Evolutionary conservation across 768 basidiomycete genomes (phyloP).

Genomic region (Mrakia gelida): DNA sequence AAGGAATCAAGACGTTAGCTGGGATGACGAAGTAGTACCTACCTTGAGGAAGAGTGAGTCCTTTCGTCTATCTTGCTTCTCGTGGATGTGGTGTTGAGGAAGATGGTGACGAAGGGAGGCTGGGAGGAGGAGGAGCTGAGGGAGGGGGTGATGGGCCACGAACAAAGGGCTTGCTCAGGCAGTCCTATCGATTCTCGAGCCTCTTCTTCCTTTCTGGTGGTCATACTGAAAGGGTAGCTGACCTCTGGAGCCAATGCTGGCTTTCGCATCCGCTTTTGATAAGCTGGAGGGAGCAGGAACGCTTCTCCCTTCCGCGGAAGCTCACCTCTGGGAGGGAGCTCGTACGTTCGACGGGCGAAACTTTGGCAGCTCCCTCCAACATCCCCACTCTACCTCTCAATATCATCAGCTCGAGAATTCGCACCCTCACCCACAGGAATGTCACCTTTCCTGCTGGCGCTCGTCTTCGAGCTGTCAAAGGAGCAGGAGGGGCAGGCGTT

Average conservation of each 20-base stretch:
- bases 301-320: too few species aligned
- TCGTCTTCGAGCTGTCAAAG: background rate
- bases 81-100: background rate
- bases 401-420: background rate
- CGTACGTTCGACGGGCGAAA: background rate
- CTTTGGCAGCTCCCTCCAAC: background rate
- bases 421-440: too few species aligned
- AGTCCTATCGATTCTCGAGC: too few species aligned
- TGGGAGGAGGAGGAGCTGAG: background rate
- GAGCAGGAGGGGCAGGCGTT: background rate
- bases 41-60: constrained; percentile 20
- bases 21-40: constrained; percentile 8
- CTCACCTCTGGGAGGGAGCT: background rate
- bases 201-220: too few species aligned
- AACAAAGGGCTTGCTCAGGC: too few species aligned
- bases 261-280: too few species aligned
- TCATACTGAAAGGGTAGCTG: too few species aligned
- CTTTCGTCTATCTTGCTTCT: background rate
- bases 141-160: too few species aligned
- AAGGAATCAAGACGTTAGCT: background rate
- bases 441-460: too few species aligned
- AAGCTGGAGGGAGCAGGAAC: too few species aligned
- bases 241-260: too few species aligned
- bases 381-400: too few species aligned
- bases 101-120: background rate